phyloP scores from a whole-genome alignment of 1,284 basidiomycete genomes.

The Baeospora myosura region DNA sequence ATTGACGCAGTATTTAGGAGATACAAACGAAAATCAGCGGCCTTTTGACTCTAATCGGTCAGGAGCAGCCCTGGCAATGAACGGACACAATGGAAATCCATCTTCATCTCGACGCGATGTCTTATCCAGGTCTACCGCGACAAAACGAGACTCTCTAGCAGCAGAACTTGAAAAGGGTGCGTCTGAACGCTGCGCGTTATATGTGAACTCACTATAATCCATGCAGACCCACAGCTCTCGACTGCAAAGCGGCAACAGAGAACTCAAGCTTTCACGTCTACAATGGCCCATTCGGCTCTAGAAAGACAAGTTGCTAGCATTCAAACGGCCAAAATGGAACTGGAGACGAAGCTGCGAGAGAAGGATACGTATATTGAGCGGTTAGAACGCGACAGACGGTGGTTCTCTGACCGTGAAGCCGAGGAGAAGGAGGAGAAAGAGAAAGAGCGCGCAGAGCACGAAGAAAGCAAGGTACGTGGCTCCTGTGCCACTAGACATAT shows the following conservation, averaged over 20 bases:
- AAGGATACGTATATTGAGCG: slow-evolving; percentile 46
- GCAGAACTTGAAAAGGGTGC: slow-evolving; percentile 61
- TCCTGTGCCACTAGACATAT: neutral
- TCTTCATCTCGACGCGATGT: neutral
- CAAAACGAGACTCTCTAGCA: slow-evolving; percentile 50
- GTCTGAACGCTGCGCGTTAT: slow-evolving; percentile 10
- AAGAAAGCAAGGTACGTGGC: slow-evolving; percentile 48
- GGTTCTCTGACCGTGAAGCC: slow-evolving; percentile 49
- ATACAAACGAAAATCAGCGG: too few species aligned
- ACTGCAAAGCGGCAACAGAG: slow-evolving; percentile 56
- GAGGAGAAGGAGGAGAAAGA: slow-evolving; percentile 59
- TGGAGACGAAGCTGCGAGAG: slow-evolving; percentile 58
- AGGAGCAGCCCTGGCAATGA: slow-evolving; percentile 1
- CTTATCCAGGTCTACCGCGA: too few species aligned
- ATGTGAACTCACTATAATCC: slow-evolving; percentile 2
- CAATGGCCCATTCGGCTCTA: slow-evolving; percentile 48
- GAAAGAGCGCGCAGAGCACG: slow-evolving; percentile 36
- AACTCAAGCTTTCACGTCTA: slow-evolving; percentile 42
- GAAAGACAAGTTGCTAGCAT: slow-evolving; percentile 56
- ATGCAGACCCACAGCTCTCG: slow-evolving; percentile 51
- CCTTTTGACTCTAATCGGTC: too few species aligned
- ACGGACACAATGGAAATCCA: neutral
- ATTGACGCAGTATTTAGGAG: too few species aligned
- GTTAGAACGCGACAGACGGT: slow-evolving; percentile 57
- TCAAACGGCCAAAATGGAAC: slow-evolving; percentile 50